Evolutionary conservation across 371 early-diverging fungal genomes (phyloP), one percentile per base, ranked within the genome.

Genomic region (Mucor mucedo): DNA sequence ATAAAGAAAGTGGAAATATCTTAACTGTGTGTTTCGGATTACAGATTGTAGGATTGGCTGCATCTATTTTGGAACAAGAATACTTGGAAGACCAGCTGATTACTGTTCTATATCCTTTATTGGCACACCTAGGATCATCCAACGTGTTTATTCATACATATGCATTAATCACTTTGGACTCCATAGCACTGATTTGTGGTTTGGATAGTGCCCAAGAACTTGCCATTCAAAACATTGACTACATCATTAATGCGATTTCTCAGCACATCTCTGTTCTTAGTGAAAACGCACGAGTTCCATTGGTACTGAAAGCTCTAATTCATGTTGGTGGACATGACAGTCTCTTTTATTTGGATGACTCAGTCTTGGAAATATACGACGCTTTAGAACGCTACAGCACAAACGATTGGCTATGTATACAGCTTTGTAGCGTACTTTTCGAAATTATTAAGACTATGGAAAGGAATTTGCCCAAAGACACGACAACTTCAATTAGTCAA

Each of bases 291-390:
- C 62, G 74, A 2, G 77, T 86, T 4, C 86, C 88, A 0, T 62
- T 76, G 42, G 87, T 90, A 5, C 65, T 90, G 33, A 75, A 71
- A 8, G 88, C 89, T 1, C 65, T 86, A 35, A 69, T 89, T 32
- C 66, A 71, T 13, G 72, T 87, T 1, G 83, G 81, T 16, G 86
- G 86, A 2, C 56, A 58, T 2, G 66, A 60, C 8, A 68, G 79
- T 29, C 60, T 90, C 6, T 61, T 73, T n/a, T 84, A 76, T 65
- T 64, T 89, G 33, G 75, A 78, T 30, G 91, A 88, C 60, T 73
- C 83, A 1, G 75, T 90, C 1, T 78, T 87, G 47, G 85, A 87
- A 57, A 77, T 90, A 5, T 79, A 83, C 68, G 82, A 84, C 63
- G 84, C 84, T 14, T 48, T 90, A 41, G 88, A 89, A 61, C 49